A percentile compares a stretch with the other conserved stretches of the same genome.
Evolutionary conservation across 2,329 filamentous ascomycete species (phyloP).

Genomic region (Neoscytalidium dimidiatum): DNA sequence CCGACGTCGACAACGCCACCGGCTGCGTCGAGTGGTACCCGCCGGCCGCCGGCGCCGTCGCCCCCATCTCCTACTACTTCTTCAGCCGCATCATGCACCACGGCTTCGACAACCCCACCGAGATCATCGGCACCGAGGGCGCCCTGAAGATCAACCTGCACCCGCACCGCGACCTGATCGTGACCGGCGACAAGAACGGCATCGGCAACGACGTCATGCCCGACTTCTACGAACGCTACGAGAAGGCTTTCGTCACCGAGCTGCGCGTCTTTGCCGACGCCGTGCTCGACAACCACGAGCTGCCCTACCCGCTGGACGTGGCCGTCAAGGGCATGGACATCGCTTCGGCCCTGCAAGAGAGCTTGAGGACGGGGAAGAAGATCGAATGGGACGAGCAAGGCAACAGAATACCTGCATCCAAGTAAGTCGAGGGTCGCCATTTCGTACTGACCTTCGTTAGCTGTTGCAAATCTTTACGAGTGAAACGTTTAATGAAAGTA

Average conservation of each 20-base stretch:
- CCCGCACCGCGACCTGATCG: conserved; percentile 15
- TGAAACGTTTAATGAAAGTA: neutral
- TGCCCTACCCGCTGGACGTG: conserved; percentile 5
- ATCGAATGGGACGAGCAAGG: conserved; percentile 16
- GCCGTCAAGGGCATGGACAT: conserved; percentile 20
- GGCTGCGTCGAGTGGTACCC: conserved; percentile 48
- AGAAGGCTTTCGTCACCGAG: conserved; percentile 20
- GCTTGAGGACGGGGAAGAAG: conserved; percentile 17
- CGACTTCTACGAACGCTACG: conserved; percentile 20
- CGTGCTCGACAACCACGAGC: conserved; percentile 1
- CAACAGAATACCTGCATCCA: neutral
- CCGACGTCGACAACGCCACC: conserved; percentile 49
- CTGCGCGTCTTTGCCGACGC: conserved; percentile 14
- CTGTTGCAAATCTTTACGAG: neutral
- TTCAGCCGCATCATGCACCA: conserved; percentile 45
- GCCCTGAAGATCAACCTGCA: conserved; percentile 19
- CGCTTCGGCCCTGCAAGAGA: conserved; percentile 12
- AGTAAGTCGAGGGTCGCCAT: neutral
- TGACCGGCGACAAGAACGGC: conserved; percentile 3
- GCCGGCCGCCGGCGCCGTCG: conserved; percentile 24
- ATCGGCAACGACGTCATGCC: conserved; percentile 19
- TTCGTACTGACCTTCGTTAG: neutral
- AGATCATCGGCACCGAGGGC: conserved; percentile 42
- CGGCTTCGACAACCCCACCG: conserved; percentile 47
- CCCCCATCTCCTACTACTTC: conserved; percentile 49